Base-by-base conservation (phyloP, 2,329 filamentous ascomycete species). In the Cephalotrichum gorgonifer region DNA sequence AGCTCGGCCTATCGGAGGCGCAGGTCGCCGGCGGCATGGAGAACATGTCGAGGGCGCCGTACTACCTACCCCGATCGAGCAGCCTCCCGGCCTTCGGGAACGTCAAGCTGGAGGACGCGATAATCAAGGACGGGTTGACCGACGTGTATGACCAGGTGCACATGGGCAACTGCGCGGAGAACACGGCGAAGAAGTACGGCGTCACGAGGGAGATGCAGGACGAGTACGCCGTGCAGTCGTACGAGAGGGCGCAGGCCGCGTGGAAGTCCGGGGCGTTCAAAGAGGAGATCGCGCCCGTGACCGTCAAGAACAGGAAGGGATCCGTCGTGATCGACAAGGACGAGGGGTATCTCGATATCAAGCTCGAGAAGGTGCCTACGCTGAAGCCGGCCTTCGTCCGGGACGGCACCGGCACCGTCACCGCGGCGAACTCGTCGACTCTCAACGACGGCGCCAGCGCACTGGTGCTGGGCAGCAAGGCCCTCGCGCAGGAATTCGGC, bases 151-250 rank as follows among this genome's bases (percentile, higher is more conserved):
- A 95, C 64, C 80, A 95, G 63, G 86, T 96, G 60, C 93, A 97
- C 68, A 98, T 98, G 93, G 93, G 93, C 41, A 89, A 93, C 58
- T 98, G 93, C 63, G 90, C 90, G 15, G 93, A 98, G 71, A 88
- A 85, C 56, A 96, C 91, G 2, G 93, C 87, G 44, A 95, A 95
- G 74, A 91, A 90, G 58, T 78, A 88, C 66, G 71, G 77, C 1
- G 78, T 98, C 54, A 83, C 85, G 8, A 75, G 93, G 14, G 81
- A 96, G 66, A 81, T 86, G 63, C 93, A 98, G 70, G 93, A 98
- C 60, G 76, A 85, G 54, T 97, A 94, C 62, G 88, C 93, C 14
- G 89, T 96, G 53, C 77, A 81, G 64, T 93, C 86, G 4, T 98
- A 96, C 67, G 79, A 88, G 68, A 83, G 90, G 50, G 88, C 91